Evolutionary conservation across 441 rosid species (phyloP).

Genomic region (California macrophylla): DNA sequence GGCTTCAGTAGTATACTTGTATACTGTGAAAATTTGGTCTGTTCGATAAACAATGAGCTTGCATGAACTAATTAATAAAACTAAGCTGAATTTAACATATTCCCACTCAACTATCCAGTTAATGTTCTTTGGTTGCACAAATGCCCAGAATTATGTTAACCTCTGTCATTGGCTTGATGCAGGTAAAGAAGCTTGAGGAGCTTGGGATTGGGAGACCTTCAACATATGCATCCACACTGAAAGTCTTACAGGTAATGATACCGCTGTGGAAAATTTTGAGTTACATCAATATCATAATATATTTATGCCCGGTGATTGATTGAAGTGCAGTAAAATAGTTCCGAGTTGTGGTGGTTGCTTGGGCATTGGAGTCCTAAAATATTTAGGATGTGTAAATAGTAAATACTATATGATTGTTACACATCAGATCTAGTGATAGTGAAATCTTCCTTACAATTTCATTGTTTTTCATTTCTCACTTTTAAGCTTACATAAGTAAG

Average conservation of each 20-base stretch:
- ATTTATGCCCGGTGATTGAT: background rate
- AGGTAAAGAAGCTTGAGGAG: constrained; percentile 96
- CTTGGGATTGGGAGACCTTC: constrained; percentile 99
- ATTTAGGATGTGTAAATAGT: background rate
- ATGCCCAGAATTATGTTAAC: constrained; percentile 11
- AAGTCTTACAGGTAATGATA: constrained; percentile 67
- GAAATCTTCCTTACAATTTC: background rate
- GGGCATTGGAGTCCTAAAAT: background rate
- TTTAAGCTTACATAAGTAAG: background rate
- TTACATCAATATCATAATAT: constrained; percentile 7
- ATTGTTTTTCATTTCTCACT: background rate
- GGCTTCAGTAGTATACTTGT: background rate
- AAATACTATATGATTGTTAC: background rate
- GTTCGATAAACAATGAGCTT: background rate
- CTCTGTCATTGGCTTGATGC: constrained; percentile 23
- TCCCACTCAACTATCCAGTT: background rate
- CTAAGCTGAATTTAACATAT: background rate
- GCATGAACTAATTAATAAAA: background rate
- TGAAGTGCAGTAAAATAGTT: background rate
- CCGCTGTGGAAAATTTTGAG: constrained; percentile 8
- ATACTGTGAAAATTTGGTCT: background rate
- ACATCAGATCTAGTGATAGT: background rate
- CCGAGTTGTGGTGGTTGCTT: background rate
- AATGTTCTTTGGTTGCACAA: background rate
- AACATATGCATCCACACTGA: constrained; percentile 80